Evolutionary conservation across 768 basidiomycete genomes (phyloP).

Genomic region (Cystobasidium onofrii): DNA sequence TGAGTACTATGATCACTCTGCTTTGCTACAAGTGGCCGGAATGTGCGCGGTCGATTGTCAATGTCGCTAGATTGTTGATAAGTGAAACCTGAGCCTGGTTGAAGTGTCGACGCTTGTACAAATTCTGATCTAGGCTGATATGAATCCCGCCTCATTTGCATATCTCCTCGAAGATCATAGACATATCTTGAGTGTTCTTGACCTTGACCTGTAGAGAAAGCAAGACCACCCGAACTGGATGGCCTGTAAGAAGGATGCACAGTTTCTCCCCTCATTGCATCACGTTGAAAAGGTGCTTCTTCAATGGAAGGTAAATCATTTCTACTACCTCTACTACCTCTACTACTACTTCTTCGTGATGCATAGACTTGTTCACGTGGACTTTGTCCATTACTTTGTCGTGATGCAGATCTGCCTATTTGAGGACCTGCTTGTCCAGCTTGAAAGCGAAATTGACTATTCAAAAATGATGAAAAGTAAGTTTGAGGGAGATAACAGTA

Average conservation of each 20-base stretch:
- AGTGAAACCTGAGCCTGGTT: background rate
- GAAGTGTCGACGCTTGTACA: background rate
- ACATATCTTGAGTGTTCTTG: background rate
- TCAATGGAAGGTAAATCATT: background rate
- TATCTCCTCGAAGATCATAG: background rate
- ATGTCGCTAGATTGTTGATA: background rate
- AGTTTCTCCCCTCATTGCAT: background rate
- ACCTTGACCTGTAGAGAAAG: no score
- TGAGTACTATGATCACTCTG: background rate
- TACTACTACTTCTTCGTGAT: background rate
- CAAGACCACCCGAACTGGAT: no score
- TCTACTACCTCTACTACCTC: background rate
- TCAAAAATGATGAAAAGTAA: no score
- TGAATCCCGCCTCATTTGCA: background rate
- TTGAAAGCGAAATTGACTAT: conserved; percentile 1
- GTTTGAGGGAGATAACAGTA: no score
- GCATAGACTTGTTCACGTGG: background rate
- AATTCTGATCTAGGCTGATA: background rate
- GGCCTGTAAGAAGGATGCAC: background rate
- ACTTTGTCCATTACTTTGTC: background rate
- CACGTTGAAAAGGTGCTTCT: background rate
- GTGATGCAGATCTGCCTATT: background rate
- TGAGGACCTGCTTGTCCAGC: background rate
- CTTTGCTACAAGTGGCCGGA: background rate
- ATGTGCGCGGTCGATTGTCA: background rate